These are phyloP conservation scores for Hericium erinaceus DNA, from an alignment of 768 basidiomycete species.

Conservation along the genomic window DNA sequence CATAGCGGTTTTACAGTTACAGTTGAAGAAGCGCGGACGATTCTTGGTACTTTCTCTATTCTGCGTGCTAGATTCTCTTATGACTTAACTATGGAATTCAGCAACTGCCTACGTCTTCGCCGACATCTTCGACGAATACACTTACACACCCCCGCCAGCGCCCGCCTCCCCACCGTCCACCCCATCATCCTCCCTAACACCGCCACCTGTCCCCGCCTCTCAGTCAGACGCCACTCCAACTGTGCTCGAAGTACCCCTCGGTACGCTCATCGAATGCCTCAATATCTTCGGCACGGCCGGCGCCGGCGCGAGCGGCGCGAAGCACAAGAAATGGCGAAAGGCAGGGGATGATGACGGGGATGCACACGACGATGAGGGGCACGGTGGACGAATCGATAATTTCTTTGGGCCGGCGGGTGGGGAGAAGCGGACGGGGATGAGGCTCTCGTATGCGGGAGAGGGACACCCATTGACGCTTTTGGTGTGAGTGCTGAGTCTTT, in stretches of 20 bases:
- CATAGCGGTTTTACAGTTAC: slow-evolving; percentile 63
- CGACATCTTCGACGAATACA: slow-evolving; percentile 74
- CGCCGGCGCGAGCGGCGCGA: slow-evolving; percentile 19
- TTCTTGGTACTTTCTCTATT: slow-evolving; percentile 45
- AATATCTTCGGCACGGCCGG: slow-evolving; percentile 87
- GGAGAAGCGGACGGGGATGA: slow-evolving; percentile 68
- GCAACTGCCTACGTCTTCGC: slow-evolving; percentile 78
- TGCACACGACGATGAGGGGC: slow-evolving; percentile 30
- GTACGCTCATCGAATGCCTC: slow-evolving; percentile 79
- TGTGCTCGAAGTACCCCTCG: slow-evolving; percentile 77
- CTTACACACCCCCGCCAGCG: slow-evolving; percentile 39
- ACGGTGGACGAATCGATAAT: slow-evolving; percentile 41
- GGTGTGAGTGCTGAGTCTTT: slow-evolving; percentile 44
- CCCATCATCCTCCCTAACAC: slow-evolving; percentile 11
- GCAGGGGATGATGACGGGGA: slow-evolving; percentile 38
- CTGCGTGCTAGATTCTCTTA: too few relatives aligned
- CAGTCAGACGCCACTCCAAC: slow-evolving; percentile 21
- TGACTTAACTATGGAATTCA: slow-evolving; percentile 20
- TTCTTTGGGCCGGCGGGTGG: slow-evolving; percentile 41
- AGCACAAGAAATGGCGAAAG: slow-evolving; percentile 39
- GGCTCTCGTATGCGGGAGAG: slow-evolving; percentile 70
- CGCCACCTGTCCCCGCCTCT: slow-evolving; percentile 15
- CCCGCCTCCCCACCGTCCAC: slow-evolving; percentile 17
- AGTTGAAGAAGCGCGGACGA: slow-evolving; percentile 78
- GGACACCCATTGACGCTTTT: slow-evolving; percentile 73